These are phyloP conservation scores for Grifola frondosa DNA, from an alignment of 1,284 basidiomycete species.

Conservation along the genomic window DNA sequence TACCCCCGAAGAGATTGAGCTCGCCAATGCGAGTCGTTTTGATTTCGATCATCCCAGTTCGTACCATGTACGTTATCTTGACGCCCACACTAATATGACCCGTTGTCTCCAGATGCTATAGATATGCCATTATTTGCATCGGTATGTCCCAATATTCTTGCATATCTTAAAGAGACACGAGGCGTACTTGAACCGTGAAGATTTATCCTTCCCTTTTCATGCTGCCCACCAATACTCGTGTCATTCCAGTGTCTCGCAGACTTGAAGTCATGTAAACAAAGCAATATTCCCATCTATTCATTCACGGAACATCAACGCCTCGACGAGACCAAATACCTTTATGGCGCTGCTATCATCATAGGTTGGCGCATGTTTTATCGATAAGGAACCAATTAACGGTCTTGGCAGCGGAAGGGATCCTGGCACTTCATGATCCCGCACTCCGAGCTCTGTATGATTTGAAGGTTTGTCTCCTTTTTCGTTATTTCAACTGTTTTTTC, in stretches of 20 bases:
- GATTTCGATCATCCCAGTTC: constrained; percentile 87
- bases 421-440: constrained; percentile 81
- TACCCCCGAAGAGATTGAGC: constrained; percentile 71
- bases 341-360: constrained; percentile 95
- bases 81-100: background rate
- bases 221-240: background rate
- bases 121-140: constrained; percentile 86
- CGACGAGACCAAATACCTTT: constrained; percentile 87
- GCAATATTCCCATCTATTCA: constrained; percentile 91
- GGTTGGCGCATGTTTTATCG: constrained; percentile 38
- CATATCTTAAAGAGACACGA: constrained; percentile 9
- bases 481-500: constrained; percentile 1
- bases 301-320: constrained; percentile 90
- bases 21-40: constrained; percentile 83
- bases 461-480: constrained; percentile 57
- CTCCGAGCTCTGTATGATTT: constrained; percentile 87
- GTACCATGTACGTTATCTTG: background rate
- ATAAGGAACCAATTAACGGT: background rate
- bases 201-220: background rate
- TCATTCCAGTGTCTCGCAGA: constrained; percentile 72
- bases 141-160: constrained; percentile 43
- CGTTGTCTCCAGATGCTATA: constrained; percentile 58
- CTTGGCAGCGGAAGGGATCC: constrained; percentile 81
- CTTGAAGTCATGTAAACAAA: constrained; percentile 79
- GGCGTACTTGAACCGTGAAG: constrained; percentile 15